Evolutionary conservation across 2,329 filamentous ascomycete species (phyloP), one percentile per base, ranked within the genome.

Genomic region (Paradendryphiella salina): DNA sequence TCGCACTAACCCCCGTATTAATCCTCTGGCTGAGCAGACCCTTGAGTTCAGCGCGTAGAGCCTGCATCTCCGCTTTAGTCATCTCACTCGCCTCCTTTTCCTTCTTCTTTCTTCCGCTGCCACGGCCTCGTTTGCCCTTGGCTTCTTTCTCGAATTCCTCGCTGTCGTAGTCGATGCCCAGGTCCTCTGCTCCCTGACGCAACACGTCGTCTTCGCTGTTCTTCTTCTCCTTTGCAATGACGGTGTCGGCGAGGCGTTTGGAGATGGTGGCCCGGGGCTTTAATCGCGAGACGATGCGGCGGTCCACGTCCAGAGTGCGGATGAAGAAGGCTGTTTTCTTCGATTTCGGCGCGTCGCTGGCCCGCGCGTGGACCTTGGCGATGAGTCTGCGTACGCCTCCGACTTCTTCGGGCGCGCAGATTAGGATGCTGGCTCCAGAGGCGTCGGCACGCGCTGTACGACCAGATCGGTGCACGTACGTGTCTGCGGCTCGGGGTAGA

Each of bases 381-480:
- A 95, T 86, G 0, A 99, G 82, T 14, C 93, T 82, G 6, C 90
- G 83, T 3, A 93, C 93, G 0, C 90, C 89, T 2, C 85, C 82
- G 1, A 96, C 90, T 76, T 99, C 94, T 52, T 97, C 93, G 0
- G 94, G 93, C 0, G 87, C 85, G 67, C 94, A 97, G 44, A 99
- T 85, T 4, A 99, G 79, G 50, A 99, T 85, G 64, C 90, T 96
- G 29, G 89, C 83, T 31, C 94, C 94, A 0, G 82, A 83, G 10
- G 83, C 83, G 15, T 86, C 83, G 3, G 89, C 93, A 66, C 94
- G 89, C 1, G 94, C 94, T 1, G 94, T 97, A 59, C 94, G 89
- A 10, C 94, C 94, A 1, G 94, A 96, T 18, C 94, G 86, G 70
- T 99, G 94, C 11, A 99, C 92, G 69, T 99, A 99, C 39, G 88